Base-by-base conservation (phyloP, 495 filamentous ascomycete species). In the Penicillium malachiteum region DNA sequence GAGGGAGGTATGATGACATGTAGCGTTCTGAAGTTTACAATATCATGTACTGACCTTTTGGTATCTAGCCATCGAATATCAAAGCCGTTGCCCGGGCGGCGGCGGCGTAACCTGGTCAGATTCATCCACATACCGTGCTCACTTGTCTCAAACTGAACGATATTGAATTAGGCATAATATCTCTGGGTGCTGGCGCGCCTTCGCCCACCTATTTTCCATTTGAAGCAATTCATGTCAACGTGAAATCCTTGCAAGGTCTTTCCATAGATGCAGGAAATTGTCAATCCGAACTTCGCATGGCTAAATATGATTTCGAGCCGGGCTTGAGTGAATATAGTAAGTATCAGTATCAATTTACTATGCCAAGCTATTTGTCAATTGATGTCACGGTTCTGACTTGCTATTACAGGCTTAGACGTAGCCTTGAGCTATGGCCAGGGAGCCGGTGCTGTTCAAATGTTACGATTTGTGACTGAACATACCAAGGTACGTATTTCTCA, bases 401-500 rank as follows among this genome's bases (percentile, higher is more conserved):
- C 41, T 38, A 0, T 17, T 17, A 5, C 5, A 48, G 46, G 46
- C n/a, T 17, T 48, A 1, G 46, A 48, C 18, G 46, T 49, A 26
- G 47, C 47, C 10, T 34, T 65, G 48, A 51, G 50, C 12, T 58
- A 61, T 47, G 52, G 42, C 9, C 55, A 52, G 35, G 44, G 54
- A 48, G 31, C 61, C 17, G 30, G 54, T 31, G 54, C 41, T 17
- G 21, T 31, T 10, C 51, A 66, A 48, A 56, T 70, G 17, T 35
- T 70, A 30, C 31, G 40, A 0, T 61, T 61, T 35, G 41, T 62
- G 32, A 58, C 52, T 3, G 61, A 64, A 30, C 61, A 61, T 50
- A 55, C 46, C 30, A 50, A 85, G 72, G 78, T 38, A 50, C 7
- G 53, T 14, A 17, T 40, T 16, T 92, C 37, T 79, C 88, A 41